A percentile compares a stretch with the other conserved stretches of the same genome.
Conservation (phyloP, 1,284 basidiomycete species). For the Pseudozyma tsukubaensis region DNA sequence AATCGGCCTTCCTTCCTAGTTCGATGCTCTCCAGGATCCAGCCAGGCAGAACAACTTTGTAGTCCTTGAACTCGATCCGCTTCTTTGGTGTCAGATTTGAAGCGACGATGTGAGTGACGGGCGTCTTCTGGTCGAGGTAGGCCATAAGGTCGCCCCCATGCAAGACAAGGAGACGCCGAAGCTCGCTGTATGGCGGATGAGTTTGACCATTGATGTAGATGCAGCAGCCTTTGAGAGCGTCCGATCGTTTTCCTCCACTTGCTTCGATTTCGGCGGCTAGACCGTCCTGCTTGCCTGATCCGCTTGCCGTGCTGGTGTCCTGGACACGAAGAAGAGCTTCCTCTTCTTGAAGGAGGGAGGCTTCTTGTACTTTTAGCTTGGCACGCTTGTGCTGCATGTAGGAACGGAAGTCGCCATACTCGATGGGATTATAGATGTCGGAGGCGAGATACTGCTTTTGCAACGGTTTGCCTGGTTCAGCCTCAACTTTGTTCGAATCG, state of each 20-base stretch:
- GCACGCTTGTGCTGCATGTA: slow-evolving; percentile 90
- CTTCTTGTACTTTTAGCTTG: slow-evolving; percentile 72
- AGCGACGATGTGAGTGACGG: slow-evolving; percentile 84
- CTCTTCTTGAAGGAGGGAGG: slow-evolving; percentile 50
- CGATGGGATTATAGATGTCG: slow-evolving; percentile 77
- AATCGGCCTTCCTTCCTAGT: slow-evolving; percentile 78
- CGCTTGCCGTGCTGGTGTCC: background rate
- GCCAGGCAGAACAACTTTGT: slow-evolving; percentile 87
- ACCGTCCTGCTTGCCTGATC: slow-evolving; percentile 1
- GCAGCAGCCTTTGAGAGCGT: slow-evolving; percentile 57
- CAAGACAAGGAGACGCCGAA: slow-evolving; percentile 81
- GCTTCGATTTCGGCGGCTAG: slow-evolving; percentile 24
- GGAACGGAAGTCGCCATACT: slow-evolving; percentile 84
- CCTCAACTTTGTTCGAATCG: background rate
- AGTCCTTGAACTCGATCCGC: slow-evolving; percentile 83
- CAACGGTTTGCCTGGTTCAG: slow-evolving; percentile 1
- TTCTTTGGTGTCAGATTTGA: slow-evolving; percentile 89
- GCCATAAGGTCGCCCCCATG: slow-evolving; percentile 87
- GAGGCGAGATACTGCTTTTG: slow-evolving; percentile 34
- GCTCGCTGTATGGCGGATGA: slow-evolving; percentile 84
- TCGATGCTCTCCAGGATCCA: slow-evolving; percentile 85
- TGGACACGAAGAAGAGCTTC: slow-evolving; percentile 24
- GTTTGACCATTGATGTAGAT: slow-evolving; percentile 87
- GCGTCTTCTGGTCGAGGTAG: slow-evolving; percentile 80
- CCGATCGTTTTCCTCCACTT: slow-evolving; percentile 23